phyloP scores from a whole-genome alignment of 1,139 yeast genomes.

The Suhomyces bokatorum region DNA sequence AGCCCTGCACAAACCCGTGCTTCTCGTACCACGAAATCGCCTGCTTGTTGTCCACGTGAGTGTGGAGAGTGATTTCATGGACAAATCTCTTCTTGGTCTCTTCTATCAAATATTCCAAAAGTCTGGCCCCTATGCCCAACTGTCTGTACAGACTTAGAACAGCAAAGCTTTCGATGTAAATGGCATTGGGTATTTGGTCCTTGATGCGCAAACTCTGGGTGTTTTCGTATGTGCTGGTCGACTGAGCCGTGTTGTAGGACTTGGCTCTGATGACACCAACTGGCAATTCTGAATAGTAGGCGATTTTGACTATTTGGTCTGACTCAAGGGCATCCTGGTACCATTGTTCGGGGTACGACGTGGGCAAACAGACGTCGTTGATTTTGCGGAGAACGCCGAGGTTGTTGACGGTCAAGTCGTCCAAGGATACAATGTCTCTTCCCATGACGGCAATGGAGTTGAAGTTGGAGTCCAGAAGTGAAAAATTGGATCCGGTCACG shows the following conservation, averaged over 20 bases:
- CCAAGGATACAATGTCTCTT: slow-evolving; percentile 49
- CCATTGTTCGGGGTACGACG: slow-evolving; percentile 46
- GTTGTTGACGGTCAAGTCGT: slow-evolving; percentile 57
- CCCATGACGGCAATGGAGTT: slow-evolving; percentile 17
- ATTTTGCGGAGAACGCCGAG: slow-evolving; percentile 54
- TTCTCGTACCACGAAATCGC: slow-evolving; percentile 58
- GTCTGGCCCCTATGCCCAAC: slow-evolving; percentile 60
- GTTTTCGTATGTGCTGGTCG: slow-evolving; percentile 25
- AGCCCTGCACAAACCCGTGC: slow-evolving; percentile 51
- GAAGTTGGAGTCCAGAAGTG: neutral
- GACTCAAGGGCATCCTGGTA: slow-evolving; percentile 40
- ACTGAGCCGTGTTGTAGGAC: slow-evolving; percentile 35
- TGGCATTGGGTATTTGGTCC: slow-evolving; percentile 46
- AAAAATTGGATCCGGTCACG: slow-evolving; percentile 2
- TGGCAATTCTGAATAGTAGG: slow-evolving; percentile 63
- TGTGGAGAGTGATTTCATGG: slow-evolving; percentile 62
- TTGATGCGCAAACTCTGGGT: slow-evolving; percentile 25
- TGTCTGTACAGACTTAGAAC: slow-evolving; percentile 62
- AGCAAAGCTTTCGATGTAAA: slow-evolving; percentile 66
- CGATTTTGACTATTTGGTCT: slow-evolving; percentile 42
- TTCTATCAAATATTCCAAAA: slow-evolving; percentile 55
- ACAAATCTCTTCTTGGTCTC: slow-evolving; percentile 54
- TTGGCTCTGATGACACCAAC: slow-evolving; percentile 69
- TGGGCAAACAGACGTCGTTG: slow-evolving; percentile 44
- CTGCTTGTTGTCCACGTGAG: slow-evolving; percentile 46